Evolutionary conservation across 768 basidiomycete species (phyloP).

Genomic region (Bullera alba): DNA sequence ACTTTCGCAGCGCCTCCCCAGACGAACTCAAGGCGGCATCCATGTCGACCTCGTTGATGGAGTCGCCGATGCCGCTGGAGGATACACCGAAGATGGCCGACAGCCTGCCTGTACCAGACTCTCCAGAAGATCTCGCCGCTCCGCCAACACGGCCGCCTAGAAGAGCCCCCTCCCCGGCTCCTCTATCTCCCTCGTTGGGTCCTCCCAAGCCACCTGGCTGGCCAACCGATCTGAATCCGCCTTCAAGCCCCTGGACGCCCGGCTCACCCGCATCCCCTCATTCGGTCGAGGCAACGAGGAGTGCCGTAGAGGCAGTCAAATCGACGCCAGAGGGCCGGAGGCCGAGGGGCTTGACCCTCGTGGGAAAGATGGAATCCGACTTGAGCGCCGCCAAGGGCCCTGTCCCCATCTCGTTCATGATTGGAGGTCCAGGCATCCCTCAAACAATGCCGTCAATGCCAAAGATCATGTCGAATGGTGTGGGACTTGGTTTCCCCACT

Average conservation of each 20-base stretch:
- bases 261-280: conserved; percentile 32
- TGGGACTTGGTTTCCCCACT: conserved; percentile 21
- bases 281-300: conserved; percentile 25
- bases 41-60: conserved; percentile 5
- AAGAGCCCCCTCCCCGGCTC: no score
- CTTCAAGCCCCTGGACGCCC: conserved; percentile 5
- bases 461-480: background rate
- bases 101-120: background rate
- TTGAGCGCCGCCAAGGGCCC: conserved; percentile 35
- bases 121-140: no score
- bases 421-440: conserved; percentile 18
- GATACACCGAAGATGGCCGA: background rate
- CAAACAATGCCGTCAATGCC: background rate
- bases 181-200: background rate
- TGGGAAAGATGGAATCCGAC: conserved; percentile 41
- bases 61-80: conserved; percentile 22
- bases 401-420: conserved; percentile 40
- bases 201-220: background rate
- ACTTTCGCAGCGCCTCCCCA: conserved; percentile 3
- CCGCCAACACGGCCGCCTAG: no score
- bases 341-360: conserved; percentile 29
- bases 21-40: background rate
- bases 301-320: conserved; percentile 29
- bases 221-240: background rate
- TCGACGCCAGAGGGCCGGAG: conserved; percentile 20